Evolutionary conservation across 768 basidiomycete genomes (phyloP).

Genomic region (Auricularia auricula-judae): DNA sequence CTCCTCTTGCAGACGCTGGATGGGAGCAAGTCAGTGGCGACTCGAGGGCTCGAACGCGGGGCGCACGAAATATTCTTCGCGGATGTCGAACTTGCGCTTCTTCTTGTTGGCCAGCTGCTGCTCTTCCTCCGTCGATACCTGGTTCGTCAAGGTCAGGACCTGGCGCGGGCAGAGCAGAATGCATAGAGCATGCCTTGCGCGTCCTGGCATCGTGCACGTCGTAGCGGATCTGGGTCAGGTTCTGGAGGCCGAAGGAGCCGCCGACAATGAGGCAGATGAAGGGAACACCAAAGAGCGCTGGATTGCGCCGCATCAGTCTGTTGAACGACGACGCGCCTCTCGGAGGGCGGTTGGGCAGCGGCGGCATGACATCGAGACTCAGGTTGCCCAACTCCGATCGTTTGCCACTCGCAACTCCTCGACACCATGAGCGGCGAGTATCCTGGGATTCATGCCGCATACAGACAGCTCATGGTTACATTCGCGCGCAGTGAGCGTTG

Average conservation of each 20-base stretch:
- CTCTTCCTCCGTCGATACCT: conserved; percentile 63
- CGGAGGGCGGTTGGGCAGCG: conserved; percentile 9
- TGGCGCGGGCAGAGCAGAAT: conserved; percentile 6
- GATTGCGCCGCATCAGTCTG: conserved; percentile 30
- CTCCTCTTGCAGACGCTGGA: conserved; percentile 52
- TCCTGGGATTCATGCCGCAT: background rate
- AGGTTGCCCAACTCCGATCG: background rate
- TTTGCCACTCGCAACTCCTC: background rate
- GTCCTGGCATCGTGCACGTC: conserved; percentile 74
- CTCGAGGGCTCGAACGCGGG: background rate
- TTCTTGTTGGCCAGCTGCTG: conserved; percentile 59
- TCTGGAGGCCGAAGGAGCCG: conserved; percentile 72
- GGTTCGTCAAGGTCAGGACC: background rate
- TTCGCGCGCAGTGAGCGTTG: conserved; percentile 43
- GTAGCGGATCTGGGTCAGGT: conserved; percentile 84
- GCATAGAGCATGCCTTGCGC: background rate
- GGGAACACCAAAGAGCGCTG: conserved; percentile 72
- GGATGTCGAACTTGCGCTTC: conserved; percentile 78
- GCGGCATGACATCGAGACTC: background rate
- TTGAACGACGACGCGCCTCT: conserved; percentile 11
- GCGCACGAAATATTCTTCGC: conserved; percentile 94
- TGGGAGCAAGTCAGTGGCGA: background rate
- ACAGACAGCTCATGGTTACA: background rate
- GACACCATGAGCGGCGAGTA: conserved; percentile 22
- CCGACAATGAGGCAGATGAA: conserved; percentile 79